Evolutionary conservation across 2,329 filamentous ascomycete species (phyloP).

Genomic region (Furcasterigmium furcatum): DNA sequence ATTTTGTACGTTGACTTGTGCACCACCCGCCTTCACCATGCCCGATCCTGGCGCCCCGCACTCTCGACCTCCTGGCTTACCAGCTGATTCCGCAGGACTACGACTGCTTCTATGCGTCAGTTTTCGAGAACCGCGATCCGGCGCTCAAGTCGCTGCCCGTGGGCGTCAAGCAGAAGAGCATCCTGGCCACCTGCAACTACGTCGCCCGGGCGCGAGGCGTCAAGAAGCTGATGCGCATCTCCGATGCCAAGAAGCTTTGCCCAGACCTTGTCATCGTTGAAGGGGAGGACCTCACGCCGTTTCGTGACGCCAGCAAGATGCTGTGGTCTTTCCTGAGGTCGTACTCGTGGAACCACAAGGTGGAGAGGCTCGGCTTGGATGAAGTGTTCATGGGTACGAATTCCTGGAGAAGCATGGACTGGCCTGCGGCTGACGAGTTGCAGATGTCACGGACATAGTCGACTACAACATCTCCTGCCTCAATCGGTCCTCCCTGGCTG

Average conservation of each 20-base stretch:
- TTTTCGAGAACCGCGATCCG: constrained; percentile 79
- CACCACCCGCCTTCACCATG: constrained; percentile 8
- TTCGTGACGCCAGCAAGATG: constrained; percentile 81
- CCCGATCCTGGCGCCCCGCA: constrained; percentile 7
- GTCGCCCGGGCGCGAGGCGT: constrained; percentile 73
- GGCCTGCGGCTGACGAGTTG: constrained; percentile 39
- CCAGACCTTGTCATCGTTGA: constrained; percentile 83
- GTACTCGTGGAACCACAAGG: constrained; percentile 74
- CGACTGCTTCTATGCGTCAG: constrained; percentile 93
- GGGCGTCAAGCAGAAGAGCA: constrained; percentile 89
- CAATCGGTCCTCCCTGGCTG: constrained; percentile 58
- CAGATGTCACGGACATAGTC: constrained; percentile 84
- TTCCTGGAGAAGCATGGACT: no score
- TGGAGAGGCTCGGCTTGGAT: constrained; percentile 85
- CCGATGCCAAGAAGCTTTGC: constrained; percentile 74
- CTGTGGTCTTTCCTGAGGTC: constrained; percentile 70
- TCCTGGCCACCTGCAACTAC: constrained; percentile 92
- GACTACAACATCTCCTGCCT: constrained; percentile 75
- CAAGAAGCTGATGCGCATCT: constrained; percentile 80
- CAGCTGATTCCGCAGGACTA: constrained; percentile 53
- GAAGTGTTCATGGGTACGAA: constrained; percentile 61
- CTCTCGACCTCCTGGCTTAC: constrained; percentile 6
- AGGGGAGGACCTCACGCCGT: constrained; percentile 81
- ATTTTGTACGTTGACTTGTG: constrained; percentile 63
- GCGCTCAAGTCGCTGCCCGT: constrained; percentile 69